Evolutionary conservation across 2,329 filamentous ascomycete genomes (phyloP).

Genomic region (Metarhizium robertsii): DNA sequence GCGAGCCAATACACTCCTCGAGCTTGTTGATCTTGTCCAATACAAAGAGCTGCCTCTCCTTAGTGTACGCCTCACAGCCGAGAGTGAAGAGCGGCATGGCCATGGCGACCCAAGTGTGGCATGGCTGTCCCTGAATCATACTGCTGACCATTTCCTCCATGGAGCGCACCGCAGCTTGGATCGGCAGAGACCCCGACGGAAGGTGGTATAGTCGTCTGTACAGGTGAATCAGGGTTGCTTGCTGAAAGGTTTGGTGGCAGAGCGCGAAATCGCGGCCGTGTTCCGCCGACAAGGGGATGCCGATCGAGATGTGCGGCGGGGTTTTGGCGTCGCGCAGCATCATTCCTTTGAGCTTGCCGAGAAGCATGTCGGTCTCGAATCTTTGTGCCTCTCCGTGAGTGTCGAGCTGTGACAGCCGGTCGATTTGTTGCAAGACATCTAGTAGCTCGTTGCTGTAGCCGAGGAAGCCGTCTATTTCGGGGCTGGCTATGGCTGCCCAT

Average conservation of each 20-base stretch:
- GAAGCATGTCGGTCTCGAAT: conserved; percentile 12
- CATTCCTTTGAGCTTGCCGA: conserved; percentile 15
- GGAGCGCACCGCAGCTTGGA: conserved; percentile 10
- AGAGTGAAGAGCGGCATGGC: conserved; percentile 20
- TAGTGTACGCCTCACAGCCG: conserved; percentile 15
- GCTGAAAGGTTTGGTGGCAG: conserved; percentile 17
- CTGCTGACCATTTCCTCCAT: conserved; percentile 15
- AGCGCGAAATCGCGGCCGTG: conserved; percentile 15
- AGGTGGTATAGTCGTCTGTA: conserved; percentile 15
- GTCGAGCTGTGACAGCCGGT: background rate
- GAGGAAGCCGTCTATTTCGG: conserved; percentile 18
- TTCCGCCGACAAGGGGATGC: conserved; percentile 12
- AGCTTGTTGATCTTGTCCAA: conserved; percentile 18
- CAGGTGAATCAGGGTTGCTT: conserved; percentile 16
- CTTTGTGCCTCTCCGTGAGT: background rate
- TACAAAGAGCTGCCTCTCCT: conserved; percentile 12
- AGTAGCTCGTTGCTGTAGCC: conserved; percentile 19
- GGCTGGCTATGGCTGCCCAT: background rate
- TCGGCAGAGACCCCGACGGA: conserved; percentile 9
- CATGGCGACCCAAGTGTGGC: conserved; percentile 22
- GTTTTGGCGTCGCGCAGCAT: conserved; percentile 13
- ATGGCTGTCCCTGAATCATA: conserved; percentile 19
- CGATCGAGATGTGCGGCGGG: conserved; percentile 12
- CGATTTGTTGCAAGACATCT: conserved; percentile 15
- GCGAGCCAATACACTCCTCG: conserved; percentile 15